Base-by-base conservation (phyloP, 805 yeast species). In the Candida schatavii region DNA sequence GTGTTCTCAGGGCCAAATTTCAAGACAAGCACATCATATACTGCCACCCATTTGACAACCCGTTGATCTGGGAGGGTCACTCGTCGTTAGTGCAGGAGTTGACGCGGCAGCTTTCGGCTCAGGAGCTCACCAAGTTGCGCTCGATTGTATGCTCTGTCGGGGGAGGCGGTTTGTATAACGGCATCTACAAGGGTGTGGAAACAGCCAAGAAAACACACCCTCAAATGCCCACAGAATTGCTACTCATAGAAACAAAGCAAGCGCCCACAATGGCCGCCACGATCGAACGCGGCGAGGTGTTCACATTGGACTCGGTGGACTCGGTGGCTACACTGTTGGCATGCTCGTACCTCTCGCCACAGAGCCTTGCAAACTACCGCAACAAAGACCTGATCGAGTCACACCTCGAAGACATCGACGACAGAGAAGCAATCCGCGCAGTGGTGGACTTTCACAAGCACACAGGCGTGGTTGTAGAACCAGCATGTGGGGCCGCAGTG, bases 291-390 rank as follows among this genome's bases (percentile, higher is more conserved):
- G 70, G 74, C 5, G 50, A 67, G 36, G 68, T 70, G 6, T 70
- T 80, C 7, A 55, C 57, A 11, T 60, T 82, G 20, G 60, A 65
- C 2, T 70, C 75, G 28, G 72, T 75, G 4, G 56, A 66, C 17
- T 76, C 86, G 6, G 61, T 83, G 41, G 90, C 89, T 2, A 72
- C 80, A 2, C 77, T 85, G 0, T 66, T 84, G 40, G 87, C 88
- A 2, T 77, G 87, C 32, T 73, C 80, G 1, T 72, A 70, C 47
- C 78, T 83, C 5, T 74, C 86, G 0, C 50, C 61, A 6, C 61
- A 68, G 49, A 72, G 85, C 0, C 60, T 81, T 43, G 68, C 66
- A 21, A 70, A 72, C 47, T 60, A 43, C 45, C n/a, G 22, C n/a
- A 25, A 36, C 15, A 36, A 23, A 39, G 30, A 23, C 47, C 18